phyloP scores from a whole-genome alignment of 257 asterid species.

The Solanum chaucha region DNA sequence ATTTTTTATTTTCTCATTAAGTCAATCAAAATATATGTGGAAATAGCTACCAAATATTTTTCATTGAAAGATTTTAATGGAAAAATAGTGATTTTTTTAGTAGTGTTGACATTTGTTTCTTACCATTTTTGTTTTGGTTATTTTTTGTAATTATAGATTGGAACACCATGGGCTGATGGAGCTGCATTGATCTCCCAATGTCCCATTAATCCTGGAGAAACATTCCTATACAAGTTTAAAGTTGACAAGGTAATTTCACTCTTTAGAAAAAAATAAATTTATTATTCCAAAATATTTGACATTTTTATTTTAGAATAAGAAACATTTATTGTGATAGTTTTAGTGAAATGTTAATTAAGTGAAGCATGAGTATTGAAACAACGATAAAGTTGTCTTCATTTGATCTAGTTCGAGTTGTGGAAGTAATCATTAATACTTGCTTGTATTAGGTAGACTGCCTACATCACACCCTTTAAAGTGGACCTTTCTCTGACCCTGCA shows the following conservation, averaged over 20 bases:
- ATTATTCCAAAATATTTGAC: background rate
- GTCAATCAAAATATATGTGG: no score
- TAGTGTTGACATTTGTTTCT: background rate
- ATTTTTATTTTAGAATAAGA: background rate
- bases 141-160: slow-evolving; percentile 26
- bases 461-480: no score
- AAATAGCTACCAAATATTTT: no score
- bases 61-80: no score
- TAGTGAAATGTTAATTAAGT: background rate
- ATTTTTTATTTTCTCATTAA: no score
- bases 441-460: background rate
- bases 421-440: background rate
- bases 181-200: slow-evolving; percentile 80
- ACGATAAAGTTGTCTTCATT: background rate
- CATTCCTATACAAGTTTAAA: slow-evolving; percentile 49
- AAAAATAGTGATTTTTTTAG: no score
- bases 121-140: background rate
- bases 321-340: background rate
- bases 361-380: background rate
- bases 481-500: background rate
- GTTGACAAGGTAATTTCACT: slow-evolving; percentile 40
- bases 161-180: slow-evolving; percentile 97
- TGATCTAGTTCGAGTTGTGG: background rate
- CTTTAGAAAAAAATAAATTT: background rate
- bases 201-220: slow-evolving; percentile 65